Evolutionary conservation across 1,284 basidiomycete genomes (phyloP).

Genomic region (Naganishia albida): DNA sequence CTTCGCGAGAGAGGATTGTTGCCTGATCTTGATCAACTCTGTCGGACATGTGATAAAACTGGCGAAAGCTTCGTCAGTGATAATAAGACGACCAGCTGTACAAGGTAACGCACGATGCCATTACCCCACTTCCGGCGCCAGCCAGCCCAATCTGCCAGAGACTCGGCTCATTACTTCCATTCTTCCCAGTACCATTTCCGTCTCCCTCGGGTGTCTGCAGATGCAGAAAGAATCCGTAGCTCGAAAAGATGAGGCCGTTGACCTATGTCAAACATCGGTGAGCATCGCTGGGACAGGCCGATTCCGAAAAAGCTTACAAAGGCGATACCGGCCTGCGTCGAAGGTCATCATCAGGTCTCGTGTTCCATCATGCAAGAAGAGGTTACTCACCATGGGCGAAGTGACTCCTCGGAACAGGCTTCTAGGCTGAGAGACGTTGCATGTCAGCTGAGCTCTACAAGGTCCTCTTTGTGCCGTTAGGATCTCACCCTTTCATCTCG

Average conservation of each 20-base stretch:
- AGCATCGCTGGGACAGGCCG: neutral
- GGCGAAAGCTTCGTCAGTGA: neutral
- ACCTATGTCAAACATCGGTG: constrained; percentile 39
- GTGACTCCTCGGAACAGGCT: constrained; percentile 54
- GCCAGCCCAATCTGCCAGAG: constrained; percentile 68
- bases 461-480: neutral
- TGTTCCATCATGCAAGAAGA: neutral
- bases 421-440: constrained; percentile 32
- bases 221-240: constrained; percentile 52
- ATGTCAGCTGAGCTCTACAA: neutral
- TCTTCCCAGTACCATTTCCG: constrained; percentile 20
- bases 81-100: constrained; percentile 11
- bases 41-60: constrained; percentile 77
- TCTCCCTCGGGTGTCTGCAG: constrained; percentile 15
- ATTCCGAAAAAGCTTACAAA: constrained; percentile 16
- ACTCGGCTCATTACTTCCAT: constrained; percentile 39
- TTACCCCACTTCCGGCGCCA: constrained; percentile 72
- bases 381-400: constrained; percentile 51
- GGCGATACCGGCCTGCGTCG: constrained; percentile 30
- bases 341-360: neutral
- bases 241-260: constrained; percentile 54
- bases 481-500: constrained; percentile 42
- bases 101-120: constrained; percentile 63
- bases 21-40: constrained; percentile 82
- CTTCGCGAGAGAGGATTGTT: constrained; percentile 59